These are phyloP conservation scores for Ceratobasidium sp. DNA, from an alignment of 1,284 basidiomycete species.

Conservation along the genomic window DNA sequence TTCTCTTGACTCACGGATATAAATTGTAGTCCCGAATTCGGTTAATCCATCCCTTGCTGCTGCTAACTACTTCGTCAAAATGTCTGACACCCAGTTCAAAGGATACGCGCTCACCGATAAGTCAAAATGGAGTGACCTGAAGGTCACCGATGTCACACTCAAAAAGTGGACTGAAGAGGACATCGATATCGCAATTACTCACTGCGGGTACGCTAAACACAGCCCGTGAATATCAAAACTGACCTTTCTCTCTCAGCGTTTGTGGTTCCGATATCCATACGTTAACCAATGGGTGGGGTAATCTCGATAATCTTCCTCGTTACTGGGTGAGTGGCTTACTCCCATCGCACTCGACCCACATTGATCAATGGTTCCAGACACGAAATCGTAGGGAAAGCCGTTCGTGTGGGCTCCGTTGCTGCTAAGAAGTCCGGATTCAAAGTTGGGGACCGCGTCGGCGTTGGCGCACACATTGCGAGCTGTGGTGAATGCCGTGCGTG, in stretches of 20 bases:
- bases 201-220: conserved; percentile 43
- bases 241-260: background rate
- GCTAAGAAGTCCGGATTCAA: conserved; percentile 51
- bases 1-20: background rate
- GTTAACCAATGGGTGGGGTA: conserved; percentile 11
- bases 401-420: conserved; percentile 55
- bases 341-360: background rate
- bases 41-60: background rate
- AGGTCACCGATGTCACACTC: conserved; percentile 52
- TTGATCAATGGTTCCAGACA: conserved; percentile 50
- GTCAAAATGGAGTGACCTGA: conserved; percentile 47
- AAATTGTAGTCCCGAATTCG: background rate
- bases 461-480: conserved; percentile 64
- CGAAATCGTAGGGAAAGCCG: conserved; percentile 67
- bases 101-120: conserved; percentile 33
- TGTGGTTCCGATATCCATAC: conserved; percentile 24
- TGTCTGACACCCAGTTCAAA: conserved; percentile 27
- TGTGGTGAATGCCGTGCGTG: conserved; percentile 63
- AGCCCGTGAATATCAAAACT: background rate
- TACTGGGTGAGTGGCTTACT: conserved; percentile 6
- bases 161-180: conserved; percentile 50
- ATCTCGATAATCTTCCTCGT: conserved; percentile 14
- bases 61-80: background rate
- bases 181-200: conserved; percentile 52
- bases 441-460: conserved; percentile 69